A percentile compares a stretch with the other conserved stretches of the same genome.
Conservation (phyloP, 2,329 filamentous ascomycete species). For the Sporothrix protearum region DNA sequence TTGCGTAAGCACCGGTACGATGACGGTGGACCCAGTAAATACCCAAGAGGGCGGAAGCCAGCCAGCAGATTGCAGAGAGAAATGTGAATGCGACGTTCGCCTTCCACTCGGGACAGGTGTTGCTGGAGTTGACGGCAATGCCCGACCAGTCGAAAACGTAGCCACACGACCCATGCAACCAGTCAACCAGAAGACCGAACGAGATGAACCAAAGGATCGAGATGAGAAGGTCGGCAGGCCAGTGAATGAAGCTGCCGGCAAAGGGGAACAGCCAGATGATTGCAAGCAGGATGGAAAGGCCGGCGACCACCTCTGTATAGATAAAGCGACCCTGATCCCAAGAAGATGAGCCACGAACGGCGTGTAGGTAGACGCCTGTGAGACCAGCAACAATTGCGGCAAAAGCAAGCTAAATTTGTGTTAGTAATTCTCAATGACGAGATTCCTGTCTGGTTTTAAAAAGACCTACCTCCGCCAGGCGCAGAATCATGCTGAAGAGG, state of each 20-base stretch:
- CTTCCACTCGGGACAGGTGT: constrained; percentile 65
- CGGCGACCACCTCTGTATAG: constrained; percentile 70
- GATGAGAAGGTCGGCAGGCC: constrained; percentile 66
- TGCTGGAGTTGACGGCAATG: constrained; percentile 46
- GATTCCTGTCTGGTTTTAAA: not conserved
- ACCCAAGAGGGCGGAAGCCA: constrained; percentile 59
- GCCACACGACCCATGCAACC: constrained; percentile 50
- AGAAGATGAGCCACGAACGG: constrained; percentile 43
- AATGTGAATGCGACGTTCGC: constrained; percentile 69
- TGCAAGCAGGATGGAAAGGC: constrained; percentile 63
- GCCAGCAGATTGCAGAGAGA: constrained; percentile 67
- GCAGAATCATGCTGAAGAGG: constrained; percentile 55
- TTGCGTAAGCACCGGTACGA: constrained; percentile 29
- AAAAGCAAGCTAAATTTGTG: constrained; percentile 53
- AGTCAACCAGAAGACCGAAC: constrained; percentile 63
- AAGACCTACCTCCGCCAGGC: constrained; percentile 44
- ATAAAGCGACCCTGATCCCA: constrained; percentile 65
- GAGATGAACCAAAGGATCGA: constrained; percentile 66
- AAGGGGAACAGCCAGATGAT: constrained; percentile 72
- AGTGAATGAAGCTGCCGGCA: constrained; percentile 62
- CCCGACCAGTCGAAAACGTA: constrained; percentile 58
- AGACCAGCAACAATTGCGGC: constrained; percentile 69
- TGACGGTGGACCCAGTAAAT: constrained; percentile 51
- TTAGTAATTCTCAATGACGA: not conserved
- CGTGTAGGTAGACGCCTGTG: constrained; percentile 62